Evolutionary conservation across 495 filamentous ascomycete species (phyloP).

Genomic region (Jackrogersella multiformis): DNA sequence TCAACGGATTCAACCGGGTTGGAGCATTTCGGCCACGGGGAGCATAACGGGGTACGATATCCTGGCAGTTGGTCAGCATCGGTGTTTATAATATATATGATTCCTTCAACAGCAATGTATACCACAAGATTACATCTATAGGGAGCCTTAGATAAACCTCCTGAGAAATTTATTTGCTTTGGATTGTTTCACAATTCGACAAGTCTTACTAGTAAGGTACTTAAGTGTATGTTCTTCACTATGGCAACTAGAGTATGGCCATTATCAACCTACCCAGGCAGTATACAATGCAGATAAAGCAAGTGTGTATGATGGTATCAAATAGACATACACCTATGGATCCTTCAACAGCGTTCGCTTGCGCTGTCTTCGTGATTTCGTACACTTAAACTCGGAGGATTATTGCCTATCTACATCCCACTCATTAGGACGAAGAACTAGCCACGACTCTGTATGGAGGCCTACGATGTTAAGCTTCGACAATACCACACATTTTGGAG

Average conservation of each 20-base stretch:
- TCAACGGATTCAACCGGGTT: slow-evolving; percentile 40
- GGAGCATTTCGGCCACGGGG: slow-evolving; percentile 25
- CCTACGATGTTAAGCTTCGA: too few relatives aligned
- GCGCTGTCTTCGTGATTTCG: too few relatives aligned
- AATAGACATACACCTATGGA: too few relatives aligned
- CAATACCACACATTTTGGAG: too few relatives aligned
- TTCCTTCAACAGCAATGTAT: slow-evolving; percentile 47
- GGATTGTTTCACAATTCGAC: background rate
- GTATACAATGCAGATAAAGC: too few relatives aligned
- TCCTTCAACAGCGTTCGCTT: too few relatives aligned
- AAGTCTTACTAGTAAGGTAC: background rate
- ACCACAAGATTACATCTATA: slow-evolving; percentile 16
- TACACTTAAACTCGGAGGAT: too few relatives aligned
- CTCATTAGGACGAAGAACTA: too few relatives aligned
- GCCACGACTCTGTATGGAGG: too few relatives aligned
- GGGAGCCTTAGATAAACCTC: background rate
- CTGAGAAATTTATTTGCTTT: background rate
- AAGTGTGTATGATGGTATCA: too few relatives aligned
- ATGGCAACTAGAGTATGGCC: background rate
- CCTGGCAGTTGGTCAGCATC: slow-evolving; percentile 11
- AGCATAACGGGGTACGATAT: slow-evolving; percentile 7
- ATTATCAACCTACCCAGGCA: too few relatives aligned
- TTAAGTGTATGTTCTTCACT: background rate
- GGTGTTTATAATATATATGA: slow-evolving; percentile 31
- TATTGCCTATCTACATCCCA: too few relatives aligned